A percentile compares a stretch with the other conserved stretches of the same genome.
Conservation (phyloP, 371 early-diverging fungal genomes). For the Mucor indicus region DNA sequence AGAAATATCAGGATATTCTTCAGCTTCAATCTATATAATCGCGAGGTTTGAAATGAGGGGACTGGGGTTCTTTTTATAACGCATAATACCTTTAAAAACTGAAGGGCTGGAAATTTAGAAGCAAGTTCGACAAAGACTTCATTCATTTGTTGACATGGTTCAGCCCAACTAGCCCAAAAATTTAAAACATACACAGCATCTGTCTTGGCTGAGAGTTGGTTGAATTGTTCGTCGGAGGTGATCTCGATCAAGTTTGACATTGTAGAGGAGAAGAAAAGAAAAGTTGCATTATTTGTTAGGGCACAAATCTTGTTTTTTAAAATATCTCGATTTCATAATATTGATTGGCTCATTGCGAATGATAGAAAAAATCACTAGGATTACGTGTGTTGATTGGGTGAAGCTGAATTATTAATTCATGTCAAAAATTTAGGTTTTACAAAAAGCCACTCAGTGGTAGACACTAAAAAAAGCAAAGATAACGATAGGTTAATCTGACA, state of each 20-base stretch:
- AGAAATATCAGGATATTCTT: conserved; percentile 84
- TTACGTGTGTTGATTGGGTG: too few species aligned
- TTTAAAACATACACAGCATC: conserved; percentile 58
- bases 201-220: conserved; percentile 22
- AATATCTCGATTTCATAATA: too few species aligned
- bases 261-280: too few species aligned
- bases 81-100: conserved; percentile 70
- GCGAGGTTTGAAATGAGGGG: background rate
- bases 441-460: too few species aligned
- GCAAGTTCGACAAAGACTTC: conserved; percentile 84
- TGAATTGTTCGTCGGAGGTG: conserved; percentile 39
- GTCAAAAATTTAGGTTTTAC: too few species aligned
- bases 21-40: conserved; percentile 78
- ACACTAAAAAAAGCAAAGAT: too few species aligned
- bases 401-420: too few species aligned
- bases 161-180: conserved; percentile 93
- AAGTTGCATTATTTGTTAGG: too few species aligned
- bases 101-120: conserved; percentile 67
- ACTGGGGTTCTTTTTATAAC: background rate
- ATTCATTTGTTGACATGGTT: conserved; percentile 89
- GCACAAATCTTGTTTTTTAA: too few species aligned
- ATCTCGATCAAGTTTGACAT: conserved; percentile 43
- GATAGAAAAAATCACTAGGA: too few species aligned
- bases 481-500: too few species aligned
- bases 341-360: too few species aligned